A percentile compares a stretch with the other conserved stretches of the same genome.
Evolutionary conservation across 257 asterid species (phyloP).

Genomic region (Nicotiana attenuata): DNA sequence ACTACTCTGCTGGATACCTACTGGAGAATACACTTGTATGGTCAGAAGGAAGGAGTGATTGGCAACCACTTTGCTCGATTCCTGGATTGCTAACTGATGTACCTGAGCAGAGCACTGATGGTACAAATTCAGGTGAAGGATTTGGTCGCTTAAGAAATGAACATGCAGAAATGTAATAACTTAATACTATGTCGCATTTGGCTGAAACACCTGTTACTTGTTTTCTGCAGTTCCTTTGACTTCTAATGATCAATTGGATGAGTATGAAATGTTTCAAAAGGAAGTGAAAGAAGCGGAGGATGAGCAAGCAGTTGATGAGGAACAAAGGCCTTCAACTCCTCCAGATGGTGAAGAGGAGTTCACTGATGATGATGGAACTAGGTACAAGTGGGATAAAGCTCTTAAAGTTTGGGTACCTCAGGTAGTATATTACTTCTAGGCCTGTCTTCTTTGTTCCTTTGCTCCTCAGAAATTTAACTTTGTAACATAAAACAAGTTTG

Average conservation of each 20-base stretch:
- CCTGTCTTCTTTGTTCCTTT: not conserved
- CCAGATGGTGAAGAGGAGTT: slow-evolving; percentile 96
- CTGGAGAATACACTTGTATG: slow-evolving; percentile 64
- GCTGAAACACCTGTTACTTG: slow-evolving; percentile 3
- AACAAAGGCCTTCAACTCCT: slow-evolving; percentile 82
- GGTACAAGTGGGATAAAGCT: slow-evolving; percentile 78
- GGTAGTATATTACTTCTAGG: slow-evolving; percentile 33
- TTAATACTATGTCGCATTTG: not conserved
- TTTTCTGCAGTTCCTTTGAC: slow-evolving; percentile 36
- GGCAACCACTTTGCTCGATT: slow-evolving; percentile 68
- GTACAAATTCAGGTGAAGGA: slow-evolving; percentile 38
- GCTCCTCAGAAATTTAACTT: not conserved
- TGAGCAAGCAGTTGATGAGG: slow-evolving; percentile 37
- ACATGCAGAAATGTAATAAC: slow-evolving; percentile 2
- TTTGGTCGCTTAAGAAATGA: not conserved
- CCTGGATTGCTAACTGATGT: slow-evolving; percentile 41
- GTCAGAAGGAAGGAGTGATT: slow-evolving; percentile 75
- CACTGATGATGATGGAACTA: slow-evolving; percentile 93
- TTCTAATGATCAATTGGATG: slow-evolving; percentile 62
- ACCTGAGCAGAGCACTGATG: slow-evolving; percentile 26
- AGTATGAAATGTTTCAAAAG: slow-evolving; percentile 82
- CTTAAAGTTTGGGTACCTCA: slow-evolving; percentile 94
- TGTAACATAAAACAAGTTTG: not conserved
- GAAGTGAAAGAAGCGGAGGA: slow-evolving; percentile 70
- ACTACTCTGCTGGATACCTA: slow-evolving; percentile 73